Percentiles rank a stretch among this genome's conserved stretches.
phyloP scores from a whole-genome alignment of 2,329 filamentous ascomycete genomes.

The Aspergillus oerlinghausenensis region DNA sequence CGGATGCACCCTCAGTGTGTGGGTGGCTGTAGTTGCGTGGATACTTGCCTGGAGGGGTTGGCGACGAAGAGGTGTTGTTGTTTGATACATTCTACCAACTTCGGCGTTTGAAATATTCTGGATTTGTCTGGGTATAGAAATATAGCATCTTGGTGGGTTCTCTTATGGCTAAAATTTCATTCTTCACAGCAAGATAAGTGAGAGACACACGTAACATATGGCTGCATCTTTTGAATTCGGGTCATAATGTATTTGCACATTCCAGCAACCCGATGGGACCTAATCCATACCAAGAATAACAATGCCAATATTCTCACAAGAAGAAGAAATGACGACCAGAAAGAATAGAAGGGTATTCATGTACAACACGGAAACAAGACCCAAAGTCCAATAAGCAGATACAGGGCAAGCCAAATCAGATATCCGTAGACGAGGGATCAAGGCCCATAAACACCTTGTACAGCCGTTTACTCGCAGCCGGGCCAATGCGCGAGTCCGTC shows the following conservation, averaged over 20 bases:
- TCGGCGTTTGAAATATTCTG: background rate
- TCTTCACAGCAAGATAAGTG: no score
- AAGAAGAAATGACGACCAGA: background rate
- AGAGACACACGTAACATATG: no score
- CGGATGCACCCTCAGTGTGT: slow-evolving; percentile 64
- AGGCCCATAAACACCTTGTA: slow-evolving; percentile 48
- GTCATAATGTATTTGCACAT: background rate
- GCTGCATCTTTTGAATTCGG: background rate
- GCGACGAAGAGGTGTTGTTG: slow-evolving; percentile 69
- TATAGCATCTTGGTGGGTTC: background rate
- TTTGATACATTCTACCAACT: slow-evolving; percentile 33
- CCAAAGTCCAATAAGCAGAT: background rate
- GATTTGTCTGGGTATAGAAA: background rate
- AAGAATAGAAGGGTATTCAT: background rate
- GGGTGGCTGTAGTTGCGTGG: slow-evolving; percentile 69
- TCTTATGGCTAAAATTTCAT: background rate
- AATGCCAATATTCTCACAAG: background rate
- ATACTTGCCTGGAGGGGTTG: slow-evolving; percentile 83
- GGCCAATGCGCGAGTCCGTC: slow-evolving; percentile 44
- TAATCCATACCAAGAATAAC: background rate
- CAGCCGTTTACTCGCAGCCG: slow-evolving; percentile 44
- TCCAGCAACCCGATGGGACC: background rate
- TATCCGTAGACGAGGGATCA: slow-evolving; percentile 43
- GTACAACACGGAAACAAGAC: background rate
- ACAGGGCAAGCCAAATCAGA: slow-evolving; percentile 19